Evolutionary conservation across 768 basidiomycete genomes (phyloP), one percentile per base, ranked within the genome.

Genomic region (Calocybe gangraenosa): DNA sequence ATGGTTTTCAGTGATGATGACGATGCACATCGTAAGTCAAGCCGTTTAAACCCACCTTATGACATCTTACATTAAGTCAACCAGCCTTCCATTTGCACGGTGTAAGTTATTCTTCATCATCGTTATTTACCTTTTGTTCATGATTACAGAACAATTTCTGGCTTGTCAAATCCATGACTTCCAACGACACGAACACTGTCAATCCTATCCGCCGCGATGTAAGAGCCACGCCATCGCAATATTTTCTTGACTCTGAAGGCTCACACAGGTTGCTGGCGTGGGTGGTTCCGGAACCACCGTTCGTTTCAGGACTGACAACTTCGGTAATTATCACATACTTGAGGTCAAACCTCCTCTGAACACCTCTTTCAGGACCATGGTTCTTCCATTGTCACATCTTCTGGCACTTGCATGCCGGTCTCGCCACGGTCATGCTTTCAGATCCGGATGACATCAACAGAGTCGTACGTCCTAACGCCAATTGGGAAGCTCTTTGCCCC

Each of bases 191-290:
- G 20, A 69, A 69, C 50, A 61, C 64, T 2, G 71, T 72, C 32
- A 73, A 84, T 59, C 84, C 83, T 10, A 54, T 59, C 36, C 53
- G 53, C 28, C 59, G 59, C 9, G 59, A 60, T 51, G 58, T 54
- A 42, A 41, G 51, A 14, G 3, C 18, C 17, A 7, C 13, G n/a
- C n/a, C 11, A 28, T 25, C 19, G 15, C 19, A 34, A 31, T 17
- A n/a, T 23, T 11, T 3, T 15, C 23, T 25, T 34, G 14, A 11
- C 22, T 18, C 22, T 37, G 3, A 23, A 17, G 2, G 22, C 8
- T 19, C 10, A 37, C 19, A 3, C 42, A 44, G 42, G 35, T 37
- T 25, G 23, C 35, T 37, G 42, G 42, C 8, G 42, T 44, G 8
- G 42, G 42, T 5, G 34, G 35, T n/a, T 44, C 42, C 11, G 42